Evolutionary conservation across 73 alveolate genomes (phyloP), one percentile per base, ranked within the genome.

Genomic region (Tetrahymena elliotti): DNA sequence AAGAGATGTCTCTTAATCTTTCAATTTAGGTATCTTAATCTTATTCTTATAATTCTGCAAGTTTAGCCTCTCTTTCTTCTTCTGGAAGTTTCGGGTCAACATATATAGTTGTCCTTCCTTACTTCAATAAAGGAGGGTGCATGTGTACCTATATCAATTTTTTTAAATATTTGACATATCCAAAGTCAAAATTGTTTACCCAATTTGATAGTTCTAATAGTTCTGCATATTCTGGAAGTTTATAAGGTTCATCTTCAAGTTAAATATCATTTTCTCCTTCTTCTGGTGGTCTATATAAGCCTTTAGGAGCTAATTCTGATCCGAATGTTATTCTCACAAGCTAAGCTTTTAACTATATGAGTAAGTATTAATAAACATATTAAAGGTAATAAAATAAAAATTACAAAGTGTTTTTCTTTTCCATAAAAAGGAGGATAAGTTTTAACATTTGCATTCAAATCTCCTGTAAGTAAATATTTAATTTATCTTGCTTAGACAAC

Each of bases 221-320:
- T 38, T 97, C 99, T 40, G 97, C 98, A 95, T 98, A 98, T 83
- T 98, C 95, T n/a, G 99, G 99, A 10, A 97, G 83, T 54, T 95
- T 97, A 93, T 95, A 94, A 83, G 95, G 97, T 35, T 98, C 99
- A 68, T 99, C 99, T 88, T 96, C 99, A 39, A 97, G 98, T 93
- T 98, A 99, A 39, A 98, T 94, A 84, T 96, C 99, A 52, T 95
- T 97, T 35, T 97, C 98, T 52, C 97, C 96, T 20, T 98, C 99
- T 84, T 99, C 99, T 24, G 94, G 95, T 38, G 93, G 38, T 94
- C 97, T 95, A 82, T 94, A 98, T n/a, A 96, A 93, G n/a, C 99
- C 99, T 95, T 98, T 98, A 13, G 99, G 99, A 31, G 97, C 99
- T 38, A 99, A 68, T 93, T 98, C 93, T 53, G 99, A 97, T n/a